A percentile compares a stretch with the other conserved stretches of the same genome.
These are phyloP conservation scores for Pyrenophora seminiperda DNA, from an alignment of 2,329 filamentous ascomycete species.

Conservation along the genomic window DNA sequence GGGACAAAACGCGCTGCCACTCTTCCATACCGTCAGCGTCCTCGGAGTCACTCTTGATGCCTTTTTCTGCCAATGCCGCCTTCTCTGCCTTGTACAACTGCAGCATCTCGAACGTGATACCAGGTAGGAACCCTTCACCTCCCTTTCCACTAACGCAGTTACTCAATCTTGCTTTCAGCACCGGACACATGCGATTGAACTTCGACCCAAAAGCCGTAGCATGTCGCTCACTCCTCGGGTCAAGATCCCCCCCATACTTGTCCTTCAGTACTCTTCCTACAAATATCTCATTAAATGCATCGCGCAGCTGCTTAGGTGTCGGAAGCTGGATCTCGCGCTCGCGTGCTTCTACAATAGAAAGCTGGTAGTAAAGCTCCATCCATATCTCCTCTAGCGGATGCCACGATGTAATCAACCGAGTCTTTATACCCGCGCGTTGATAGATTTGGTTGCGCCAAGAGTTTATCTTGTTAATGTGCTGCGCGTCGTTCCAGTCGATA, in stretches of 20 bases:
- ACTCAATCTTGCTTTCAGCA: slow-evolving; percentile 4
- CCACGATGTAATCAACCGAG: slow-evolving; percentile 21
- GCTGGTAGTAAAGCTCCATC: slow-evolving; percentile 27
- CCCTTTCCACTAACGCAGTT: slow-evolving; percentile 7
- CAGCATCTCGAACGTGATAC: slow-evolving; percentile 17
- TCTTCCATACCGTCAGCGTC: slow-evolving; percentile 8
- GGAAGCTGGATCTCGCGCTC: slow-evolving; percentile 18
- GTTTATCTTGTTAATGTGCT: slow-evolving; percentile 31
- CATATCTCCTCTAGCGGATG: slow-evolving; percentile 23
- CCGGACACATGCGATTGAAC: slow-evolving; percentile 18
- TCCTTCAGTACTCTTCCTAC: slow-evolving; percentile 7
- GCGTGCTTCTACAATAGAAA: slow-evolving; percentile 19
- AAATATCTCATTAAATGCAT: slow-evolving; percentile 27
- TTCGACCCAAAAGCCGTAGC: slow-evolving; percentile 23
- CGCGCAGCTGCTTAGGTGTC: slow-evolving; percentile 1
- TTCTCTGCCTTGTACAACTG: slow-evolving; percentile 14
- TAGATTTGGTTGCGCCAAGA: slow-evolving; percentile 33
- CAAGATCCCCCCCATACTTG: neutral
- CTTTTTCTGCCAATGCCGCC: neutral
- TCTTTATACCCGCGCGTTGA: slow-evolving; percentile 25
- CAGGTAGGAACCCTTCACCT: slow-evolving; percentile 17
- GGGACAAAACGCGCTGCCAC: slow-evolving; percentile 9
- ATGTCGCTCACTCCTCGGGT: slow-evolving; percentile 6
- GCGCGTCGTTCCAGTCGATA: slow-evolving; percentile 26
- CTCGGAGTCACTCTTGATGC: slow-evolving; percentile 2